These are phyloP conservation scores for Wickerhamomyces kurtzmanii DNA, from an alignment of 805 yeast species.

Conservation along the genomic window DNA sequence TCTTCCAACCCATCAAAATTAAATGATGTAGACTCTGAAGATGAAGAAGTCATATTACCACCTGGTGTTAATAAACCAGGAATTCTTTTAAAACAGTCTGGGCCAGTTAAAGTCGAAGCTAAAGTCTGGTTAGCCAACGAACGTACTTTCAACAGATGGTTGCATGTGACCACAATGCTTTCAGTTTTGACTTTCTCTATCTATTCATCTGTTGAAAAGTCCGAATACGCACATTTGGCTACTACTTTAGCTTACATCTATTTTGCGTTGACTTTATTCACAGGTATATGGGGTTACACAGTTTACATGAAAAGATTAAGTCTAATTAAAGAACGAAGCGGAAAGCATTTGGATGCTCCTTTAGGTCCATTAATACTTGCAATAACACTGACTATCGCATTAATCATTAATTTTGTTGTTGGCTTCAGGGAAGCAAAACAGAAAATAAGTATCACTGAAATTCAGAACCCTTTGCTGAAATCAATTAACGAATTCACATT, in stretches of 20 bases:
- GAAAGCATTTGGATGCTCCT: constrained; percentile 81
- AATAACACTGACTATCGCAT: constrained; percentile 52
- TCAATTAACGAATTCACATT: constrained; percentile 20
- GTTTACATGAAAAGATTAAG: constrained; percentile 63
- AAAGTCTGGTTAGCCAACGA: constrained; percentile 98
- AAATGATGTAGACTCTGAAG: constrained; percentile 71
- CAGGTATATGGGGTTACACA: constrained; percentile 84
- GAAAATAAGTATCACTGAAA: constrained; percentile 6
- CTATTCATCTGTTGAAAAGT: constrained; percentile 60
- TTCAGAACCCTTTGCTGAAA: constrained; percentile 14
- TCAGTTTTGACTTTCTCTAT: constrained; percentile 80
- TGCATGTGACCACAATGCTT: constrained; percentile 77
- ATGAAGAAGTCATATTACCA: constrained; percentile 78
- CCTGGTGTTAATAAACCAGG: constrained; percentile 84
- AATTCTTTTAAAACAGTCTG: constrained; percentile 72
- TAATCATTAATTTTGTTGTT: constrained; percentile 62
- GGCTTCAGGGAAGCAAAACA: constrained; percentile 39
- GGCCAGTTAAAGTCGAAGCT: constrained; percentile 91
- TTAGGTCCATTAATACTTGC: constrained; percentile 83
- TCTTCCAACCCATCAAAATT: constrained; percentile 23
- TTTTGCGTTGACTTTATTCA: constrained; percentile 72
- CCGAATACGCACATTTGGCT: constrained; percentile 59
- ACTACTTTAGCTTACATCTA: constrained; percentile 66
- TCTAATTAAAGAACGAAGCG: constrained; percentile 72
- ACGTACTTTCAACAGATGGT: constrained; percentile 94